Conservation (phyloP, 257 asterid genomes). For the Perilla frutescens region DNA sequence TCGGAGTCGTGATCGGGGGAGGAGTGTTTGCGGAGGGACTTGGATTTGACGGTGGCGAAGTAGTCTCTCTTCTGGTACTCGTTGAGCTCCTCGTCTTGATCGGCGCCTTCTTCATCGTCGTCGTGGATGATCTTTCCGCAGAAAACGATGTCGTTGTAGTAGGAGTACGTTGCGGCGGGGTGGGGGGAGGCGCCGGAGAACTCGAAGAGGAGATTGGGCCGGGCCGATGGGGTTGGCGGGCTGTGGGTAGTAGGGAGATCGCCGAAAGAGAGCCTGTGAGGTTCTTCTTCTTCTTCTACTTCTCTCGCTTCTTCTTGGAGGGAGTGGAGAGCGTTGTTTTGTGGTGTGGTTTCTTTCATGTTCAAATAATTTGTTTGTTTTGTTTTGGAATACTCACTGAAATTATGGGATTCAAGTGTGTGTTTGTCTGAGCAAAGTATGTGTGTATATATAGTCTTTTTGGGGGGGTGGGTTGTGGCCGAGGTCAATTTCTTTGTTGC, state of each 20-base stretch:
- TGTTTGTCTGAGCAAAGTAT: background rate
- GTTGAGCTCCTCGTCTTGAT: slow-evolving; percentile 31
- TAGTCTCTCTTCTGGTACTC: slow-evolving; percentile 52
- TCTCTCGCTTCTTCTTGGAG: slow-evolving; percentile 18
- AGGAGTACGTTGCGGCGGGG: slow-evolving; percentile 5
- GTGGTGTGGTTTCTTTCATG: slow-evolving; percentile 15
- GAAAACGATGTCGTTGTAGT: slow-evolving; percentile 39
- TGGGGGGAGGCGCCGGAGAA: slow-evolving; percentile 34
- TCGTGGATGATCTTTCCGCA: slow-evolving; percentile 47
- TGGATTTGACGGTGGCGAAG: slow-evolving; percentile 35
- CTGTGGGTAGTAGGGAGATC: slow-evolving; percentile 35
- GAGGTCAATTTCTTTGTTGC: background rate
- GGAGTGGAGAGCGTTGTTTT: slow-evolving; percentile 9
- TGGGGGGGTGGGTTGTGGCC: background rate
- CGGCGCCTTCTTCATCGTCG: slow-evolving; percentile 14
- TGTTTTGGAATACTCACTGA: background rate
- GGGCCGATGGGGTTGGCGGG: slow-evolving; percentile 37
- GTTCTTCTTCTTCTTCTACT: slow-evolving; percentile 37
- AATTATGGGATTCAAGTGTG: background rate
- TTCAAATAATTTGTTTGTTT: background rate
- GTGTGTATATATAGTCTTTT: background rate
- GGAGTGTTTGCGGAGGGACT: slow-evolving; percentile 24
- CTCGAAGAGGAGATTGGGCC: slow-evolving; percentile 45
- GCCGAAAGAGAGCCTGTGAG: slow-evolving; percentile 52
- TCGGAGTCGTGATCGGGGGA: background rate